These are phyloP conservation scores for Starmerella roubikii DNA, from an alignment of 805 yeast species.

Conservation along the genomic window DNA sequence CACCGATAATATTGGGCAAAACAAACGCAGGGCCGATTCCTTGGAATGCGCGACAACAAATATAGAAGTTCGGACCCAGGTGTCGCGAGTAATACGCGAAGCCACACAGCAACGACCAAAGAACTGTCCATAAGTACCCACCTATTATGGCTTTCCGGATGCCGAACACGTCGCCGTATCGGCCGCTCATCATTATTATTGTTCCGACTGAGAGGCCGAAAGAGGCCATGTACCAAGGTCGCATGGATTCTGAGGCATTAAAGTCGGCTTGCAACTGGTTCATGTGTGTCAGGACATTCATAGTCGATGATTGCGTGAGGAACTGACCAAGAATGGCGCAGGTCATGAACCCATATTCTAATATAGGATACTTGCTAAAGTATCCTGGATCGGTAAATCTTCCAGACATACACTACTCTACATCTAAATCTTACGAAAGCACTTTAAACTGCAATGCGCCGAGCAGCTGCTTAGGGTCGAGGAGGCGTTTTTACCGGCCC, in stretches of 20 bases:
- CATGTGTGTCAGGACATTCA: conserved; percentile 24
- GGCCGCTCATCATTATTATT: conserved; percentile 52
- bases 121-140: conserved; percentile 42
- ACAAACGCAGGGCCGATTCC: conserved; percentile 52
- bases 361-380: conserved; percentile 4
- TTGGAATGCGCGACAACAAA: conserved; percentile 42
- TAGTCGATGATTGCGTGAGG: conserved; percentile 29
- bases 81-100: conserved; percentile 36
- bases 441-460: too few relatives aligned
- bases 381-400: conserved; percentile 12
- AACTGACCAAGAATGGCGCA: conserved; percentile 26
- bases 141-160: conserved; percentile 38
- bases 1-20: conserved; percentile 48
- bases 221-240: conserved; percentile 57
- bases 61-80: conserved; percentile 18
- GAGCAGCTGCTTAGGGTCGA: too few relatives aligned
- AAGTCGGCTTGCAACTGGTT: conserved; percentile 25
- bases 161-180: conserved; percentile 61
- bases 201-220: conserved; percentile 62
- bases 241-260: conserved; percentile 22
- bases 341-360: conserved; percentile 20
- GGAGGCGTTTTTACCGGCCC: too few relatives aligned
- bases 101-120: conserved; percentile 53
- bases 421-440: too few relatives aligned
- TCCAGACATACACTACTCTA: too few relatives aligned